Evolutionary conservation across 1,139 yeast species (phyloP), one percentile per base, ranked within the genome.

Genomic region (Geotrichum restrictum): DNA sequence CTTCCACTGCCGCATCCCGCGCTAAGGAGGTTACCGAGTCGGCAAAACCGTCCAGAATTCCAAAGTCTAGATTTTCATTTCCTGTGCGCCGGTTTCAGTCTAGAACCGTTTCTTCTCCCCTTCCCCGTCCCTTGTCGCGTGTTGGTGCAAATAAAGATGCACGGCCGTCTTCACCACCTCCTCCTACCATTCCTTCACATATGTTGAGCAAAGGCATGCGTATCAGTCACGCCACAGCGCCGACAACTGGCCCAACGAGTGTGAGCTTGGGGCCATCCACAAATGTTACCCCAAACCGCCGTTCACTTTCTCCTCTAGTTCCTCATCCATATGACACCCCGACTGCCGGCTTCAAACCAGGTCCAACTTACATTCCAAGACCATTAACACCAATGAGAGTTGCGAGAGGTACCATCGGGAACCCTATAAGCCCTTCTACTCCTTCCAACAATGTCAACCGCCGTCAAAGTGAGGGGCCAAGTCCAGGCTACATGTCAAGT

Each of bases 1-100:
- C 31, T 14, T 62, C 66, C 13, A 62, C 67, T 1, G 64, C 63
- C 3, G 51, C 67, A 16, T 60, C 66, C 11, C 54, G 66, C 18
- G 66, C 66, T 21, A 63, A 64, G 21, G 11, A 34, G n/a, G 13
- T 10, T 6, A 24, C 11, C 6, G 39, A 10, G 13, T 11, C 32
- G 4, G 18, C 22, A 10, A 24, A 16, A 7, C 37, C 49, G 21
- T 19, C 39, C 16, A 16, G 18, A 33, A 41, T 41, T 3, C 42
- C 22, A 4, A 39, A 39, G 22, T 31, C 42, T 4, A 24, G 31
- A 3, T 39, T 39, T 16, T 21, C 31, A n/a, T 7, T 21, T n/a
- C 43, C 37, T 7, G 32, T 31, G 6, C 48, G 16, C 3, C 42
- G 31, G 16, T 36, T 8, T 16, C 39, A 36, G 22, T 36, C 33